Percentiles rank a stretch among this genome's conserved stretches.
Evolutionary conservation across 2,329 filamentous ascomycete genomes (phyloP).

Genomic region (Cyclaneusma minus): DNA sequence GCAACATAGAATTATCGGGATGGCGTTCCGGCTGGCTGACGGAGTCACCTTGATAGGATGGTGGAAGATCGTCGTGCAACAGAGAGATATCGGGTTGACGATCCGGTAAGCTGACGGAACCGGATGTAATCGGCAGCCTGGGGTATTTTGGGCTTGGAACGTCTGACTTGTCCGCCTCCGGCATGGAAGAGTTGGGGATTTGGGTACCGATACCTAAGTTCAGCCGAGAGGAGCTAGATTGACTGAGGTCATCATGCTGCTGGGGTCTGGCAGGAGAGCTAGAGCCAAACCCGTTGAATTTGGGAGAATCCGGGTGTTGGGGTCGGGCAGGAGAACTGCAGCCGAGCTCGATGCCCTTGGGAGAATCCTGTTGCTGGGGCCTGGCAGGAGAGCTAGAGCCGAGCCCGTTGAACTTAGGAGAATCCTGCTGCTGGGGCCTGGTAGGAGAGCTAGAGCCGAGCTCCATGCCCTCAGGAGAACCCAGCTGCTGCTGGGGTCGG

Average conservation of each 20-base stretch:
- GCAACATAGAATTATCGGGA: constrained; percentile 5
- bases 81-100: constrained; percentile 31
- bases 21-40: no score
- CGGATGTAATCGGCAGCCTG: constrained; percentile 19
- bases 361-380: neutral
- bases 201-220: neutral
- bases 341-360: no score
- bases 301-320: no score
- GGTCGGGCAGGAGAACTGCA: no score
- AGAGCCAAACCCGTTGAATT: no score
- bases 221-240: neutral
- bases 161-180: constrained; percentile 4
- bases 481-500: neutral
- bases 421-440: no score
- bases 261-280: constrained; percentile 10
- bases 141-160: constrained; percentile 14
- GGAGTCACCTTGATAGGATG: no score
- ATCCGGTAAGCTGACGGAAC: constrained; percentile 25
- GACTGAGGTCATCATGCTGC: neutral
- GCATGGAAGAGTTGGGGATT: constrained; percentile 1
- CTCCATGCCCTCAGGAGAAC: no score
- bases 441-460: no score
- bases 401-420: no score
- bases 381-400: constrained; percentile 13
- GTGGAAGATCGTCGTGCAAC: constrained; percentile 15